Percentiles rank a stretch among this genome's conserved stretches.
Evolutionary conservation across 208 protist species (phyloP).

Genomic region (Leishmania lainsoni): DNA sequence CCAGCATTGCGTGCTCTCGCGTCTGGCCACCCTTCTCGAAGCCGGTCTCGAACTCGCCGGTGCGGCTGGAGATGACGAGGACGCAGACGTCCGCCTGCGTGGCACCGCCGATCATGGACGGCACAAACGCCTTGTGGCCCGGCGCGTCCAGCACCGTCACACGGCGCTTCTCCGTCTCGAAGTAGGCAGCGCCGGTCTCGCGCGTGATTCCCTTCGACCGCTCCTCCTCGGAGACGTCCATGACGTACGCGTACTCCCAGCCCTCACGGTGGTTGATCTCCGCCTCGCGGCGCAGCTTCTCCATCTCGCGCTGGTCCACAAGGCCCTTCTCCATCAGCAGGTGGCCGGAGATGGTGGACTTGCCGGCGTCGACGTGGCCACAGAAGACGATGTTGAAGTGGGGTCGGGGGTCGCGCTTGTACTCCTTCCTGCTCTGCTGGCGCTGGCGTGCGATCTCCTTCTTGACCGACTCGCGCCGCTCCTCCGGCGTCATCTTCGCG

Average conservation of each 20-base stretch:
- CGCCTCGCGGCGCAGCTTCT: slow-evolving; percentile 98
- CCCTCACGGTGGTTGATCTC: slow-evolving; percentile 96
- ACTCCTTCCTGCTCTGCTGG: slow-evolving; percentile 63
- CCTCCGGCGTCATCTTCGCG: slow-evolving; percentile 61
- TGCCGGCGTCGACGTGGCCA: slow-evolving; percentile 99
- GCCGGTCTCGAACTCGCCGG: slow-evolving; percentile 99
- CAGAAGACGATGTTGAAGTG: slow-evolving; percentile 99
- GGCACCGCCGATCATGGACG: slow-evolving; percentile 99
- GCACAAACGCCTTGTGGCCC: slow-evolving; percentile 98
- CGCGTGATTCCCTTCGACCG: slow-evolving; percentile 98
- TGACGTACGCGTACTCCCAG: slow-evolving; percentile 98
- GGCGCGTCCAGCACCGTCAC: slow-evolving; percentile 99
- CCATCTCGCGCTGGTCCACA: slow-evolving; percentile 98
- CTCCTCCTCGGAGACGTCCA: slow-evolving; percentile 99
- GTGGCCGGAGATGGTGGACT: slow-evolving; percentile 98
- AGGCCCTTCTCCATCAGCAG: slow-evolving; percentile 95
- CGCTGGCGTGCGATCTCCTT: slow-evolving; percentile 81
- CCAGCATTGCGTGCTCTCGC: slow-evolving; percentile 98
- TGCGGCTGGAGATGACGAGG: slow-evolving; percentile 98
- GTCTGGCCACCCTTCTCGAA: slow-evolving; percentile 99
- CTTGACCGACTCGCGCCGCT: slow-evolving; percentile 69
- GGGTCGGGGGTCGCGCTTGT: slow-evolving; percentile 85
- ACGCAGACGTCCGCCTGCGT: slow-evolving; percentile 98
- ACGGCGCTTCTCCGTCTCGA: slow-evolving; percentile 96
- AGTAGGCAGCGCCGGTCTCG: slow-evolving; percentile 96